Evolutionary conservation across 208 protist genomes (phyloP).

Genomic region (Wallacemonas sp.): DNA sequence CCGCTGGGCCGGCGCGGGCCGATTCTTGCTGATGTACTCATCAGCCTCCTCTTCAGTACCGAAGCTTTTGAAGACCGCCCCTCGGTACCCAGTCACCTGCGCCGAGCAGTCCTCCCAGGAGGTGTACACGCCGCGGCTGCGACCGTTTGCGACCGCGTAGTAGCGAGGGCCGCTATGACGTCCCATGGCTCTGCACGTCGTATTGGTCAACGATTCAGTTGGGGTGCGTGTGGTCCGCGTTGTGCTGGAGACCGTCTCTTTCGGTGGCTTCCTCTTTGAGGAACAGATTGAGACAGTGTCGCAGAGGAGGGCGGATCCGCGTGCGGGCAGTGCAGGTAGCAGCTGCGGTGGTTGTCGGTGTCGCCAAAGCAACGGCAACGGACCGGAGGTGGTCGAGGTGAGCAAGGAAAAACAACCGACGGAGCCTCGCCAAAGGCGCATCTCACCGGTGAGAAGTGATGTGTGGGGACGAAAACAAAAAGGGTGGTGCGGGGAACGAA

Average conservation of each 20-base stretch:
- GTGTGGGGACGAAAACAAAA: neutral
- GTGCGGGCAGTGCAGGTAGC: too few species aligned
- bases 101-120: slow-evolving; percentile 71
- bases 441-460: neutral
- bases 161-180: slow-evolving; percentile 14
- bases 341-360: too few species aligned
- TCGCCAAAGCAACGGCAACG: too few species aligned
- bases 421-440: neutral
- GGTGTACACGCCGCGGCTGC: slow-evolving; percentile 60
- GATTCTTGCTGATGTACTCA: slow-evolving; percentile 25
- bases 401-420: neutral
- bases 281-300: too few species aligned
- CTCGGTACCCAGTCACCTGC: slow-evolving; percentile 66
- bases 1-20: neutral
- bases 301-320: too few species aligned
- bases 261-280: too few species aligned
- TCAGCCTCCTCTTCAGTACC: slow-evolving; percentile 50
- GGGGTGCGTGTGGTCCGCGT: too few species aligned
- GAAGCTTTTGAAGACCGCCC: slow-evolving; percentile 77
- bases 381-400: too few species aligned
- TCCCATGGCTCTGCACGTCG: too few species aligned
- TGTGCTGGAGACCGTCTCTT: too few species aligned
- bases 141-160: slow-evolving; percentile 80
- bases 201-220: too few species aligned
- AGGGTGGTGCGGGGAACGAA: neutral